Percentiles rank a stretch among this genome's conserved stretches.
These are phyloP conservation scores for Barnettozyma botsteinii DNA, from an alignment of 805 yeast genomes.

Conservation along the genomic window DNA sequence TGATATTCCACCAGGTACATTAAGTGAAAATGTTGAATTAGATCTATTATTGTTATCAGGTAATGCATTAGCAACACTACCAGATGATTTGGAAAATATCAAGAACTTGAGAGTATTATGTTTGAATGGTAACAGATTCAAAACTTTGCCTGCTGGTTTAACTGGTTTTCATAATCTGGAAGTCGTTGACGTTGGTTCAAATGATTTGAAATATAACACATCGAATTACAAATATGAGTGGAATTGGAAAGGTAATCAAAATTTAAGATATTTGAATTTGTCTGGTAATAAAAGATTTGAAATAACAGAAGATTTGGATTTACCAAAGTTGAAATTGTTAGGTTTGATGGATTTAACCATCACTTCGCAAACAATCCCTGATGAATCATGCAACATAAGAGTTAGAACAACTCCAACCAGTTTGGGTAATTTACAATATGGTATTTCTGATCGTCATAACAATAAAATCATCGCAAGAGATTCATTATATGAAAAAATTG, in stretches of 20 bases:
- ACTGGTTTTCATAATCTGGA: constrained; percentile 58
- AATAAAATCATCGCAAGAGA: constrained; percentile 70
- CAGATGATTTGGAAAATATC: constrained; percentile 73
- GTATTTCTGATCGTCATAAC: constrained; percentile 87
- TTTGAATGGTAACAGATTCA: constrained; percentile 79
- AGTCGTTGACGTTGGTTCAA: constrained; percentile 86
- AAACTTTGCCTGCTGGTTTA: constrained; percentile 83
- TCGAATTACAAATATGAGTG: constrained; percentile 95
- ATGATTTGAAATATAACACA: constrained; percentile 83
- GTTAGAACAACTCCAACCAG: constrained; percentile 86
- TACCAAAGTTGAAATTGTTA: constrained; percentile 63
- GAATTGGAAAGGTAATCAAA: constrained; percentile 89
- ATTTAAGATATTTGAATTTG: constrained; percentile 73
- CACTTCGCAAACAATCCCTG: constrained; percentile 84
- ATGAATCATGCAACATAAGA: constrained; percentile 75
- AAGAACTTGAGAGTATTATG: constrained; percentile 53
- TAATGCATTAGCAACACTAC: constrained; percentile 68
- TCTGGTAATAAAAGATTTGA: constrained; percentile 92
- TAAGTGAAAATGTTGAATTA: constrained; percentile 50
- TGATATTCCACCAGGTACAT: constrained; percentile 75
- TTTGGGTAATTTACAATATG: constrained; percentile 71
- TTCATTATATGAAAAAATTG: constrained; percentile 77
- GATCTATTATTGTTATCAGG: constrained; percentile 76
- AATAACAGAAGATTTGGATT: constrained; percentile 74
- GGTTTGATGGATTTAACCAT: constrained; percentile 95